Conservation (phyloP, 2,329 filamentous ascomycete genomes). For the Leptographium galeiforme region DNA sequence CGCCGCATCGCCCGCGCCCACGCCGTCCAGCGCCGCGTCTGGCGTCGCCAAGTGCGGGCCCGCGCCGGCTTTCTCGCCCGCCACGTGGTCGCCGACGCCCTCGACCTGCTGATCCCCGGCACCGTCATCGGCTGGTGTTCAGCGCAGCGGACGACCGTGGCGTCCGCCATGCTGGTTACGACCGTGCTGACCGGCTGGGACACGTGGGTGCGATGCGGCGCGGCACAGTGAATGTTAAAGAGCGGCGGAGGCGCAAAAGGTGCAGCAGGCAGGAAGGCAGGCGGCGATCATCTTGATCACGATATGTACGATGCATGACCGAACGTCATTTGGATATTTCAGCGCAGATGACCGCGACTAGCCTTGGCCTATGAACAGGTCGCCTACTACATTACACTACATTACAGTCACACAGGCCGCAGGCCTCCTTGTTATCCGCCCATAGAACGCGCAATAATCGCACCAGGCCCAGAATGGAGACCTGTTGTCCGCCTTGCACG, state of each 20-base stretch:
- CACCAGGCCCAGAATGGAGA: too few relatives aligned
- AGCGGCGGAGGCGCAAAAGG: too few relatives aligned
- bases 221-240: neutral
- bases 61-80: conserved; percentile 26
- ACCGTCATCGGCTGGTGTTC: conserved; percentile 46
- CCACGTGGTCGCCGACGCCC: conserved; percentile 38
- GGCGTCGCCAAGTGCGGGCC: neutral
- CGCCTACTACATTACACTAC: too few relatives aligned
- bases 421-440: too few relatives aligned
- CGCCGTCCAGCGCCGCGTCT: conserved; percentile 19
- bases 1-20: conserved; percentile 19
- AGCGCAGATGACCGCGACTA: too few relatives aligned
- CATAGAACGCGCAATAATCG: too few relatives aligned
- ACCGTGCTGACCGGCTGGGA: conserved; percentile 47
- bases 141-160: conserved; percentile 37
- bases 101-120: conserved; percentile 52
- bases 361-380: too few relatives aligned
- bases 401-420: too few relatives aligned
- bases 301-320: neutral
- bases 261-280: too few relatives aligned
- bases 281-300: too few relatives aligned
- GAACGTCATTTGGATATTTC: neutral
- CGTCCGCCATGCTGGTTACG: conserved; percentile 44
- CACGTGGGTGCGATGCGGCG: conserved; percentile 38
- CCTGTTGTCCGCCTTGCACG: too few relatives aligned